Evolutionary conservation across 2,329 filamentous ascomycete genomes (phyloP).

Genomic region (Claviceps quebecensis): DNA sequence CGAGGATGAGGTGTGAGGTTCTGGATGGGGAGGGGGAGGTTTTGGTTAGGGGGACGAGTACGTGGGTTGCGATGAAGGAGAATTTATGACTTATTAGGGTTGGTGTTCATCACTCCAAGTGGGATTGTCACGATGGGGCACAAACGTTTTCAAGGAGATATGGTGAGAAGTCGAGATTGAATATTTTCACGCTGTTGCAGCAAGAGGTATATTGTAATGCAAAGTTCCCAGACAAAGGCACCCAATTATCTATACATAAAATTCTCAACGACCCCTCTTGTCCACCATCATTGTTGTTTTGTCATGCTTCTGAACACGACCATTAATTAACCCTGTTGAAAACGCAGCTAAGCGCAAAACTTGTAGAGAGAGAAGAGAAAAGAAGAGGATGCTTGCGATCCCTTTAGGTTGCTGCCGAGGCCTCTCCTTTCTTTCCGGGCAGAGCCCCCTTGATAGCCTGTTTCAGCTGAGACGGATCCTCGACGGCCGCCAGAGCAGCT

Average conservation of each 20-base stretch:
- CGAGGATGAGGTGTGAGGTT: conserved; percentile 16
- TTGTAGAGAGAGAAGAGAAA: no score
- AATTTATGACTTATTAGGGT: conserved; percentile 8
- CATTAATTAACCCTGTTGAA: not conserved
- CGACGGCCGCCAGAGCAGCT: conserved; percentile 33
- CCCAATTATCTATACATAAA: no score
- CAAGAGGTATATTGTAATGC: not conserved
- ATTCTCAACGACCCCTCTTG: not conserved
- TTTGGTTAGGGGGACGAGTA: conserved; percentile 17
- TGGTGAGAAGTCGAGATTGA: no score
- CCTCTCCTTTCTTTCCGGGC: conserved; percentile 11
- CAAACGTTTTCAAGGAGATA: no score
- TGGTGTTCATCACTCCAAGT: no score
- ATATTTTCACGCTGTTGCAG: not conserved
- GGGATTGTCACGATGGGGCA: no score
- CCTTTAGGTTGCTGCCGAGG: not conserved
- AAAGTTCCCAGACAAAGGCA: not conserved
- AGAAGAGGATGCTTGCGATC: no score
- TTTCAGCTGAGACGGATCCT: conserved; percentile 34
- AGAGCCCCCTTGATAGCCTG: conserved; percentile 16
- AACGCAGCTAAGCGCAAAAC: not conserved
- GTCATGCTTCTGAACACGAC: not conserved
- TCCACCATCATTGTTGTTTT: not conserved
- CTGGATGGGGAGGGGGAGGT: conserved; percentile 16
- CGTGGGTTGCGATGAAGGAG: conserved; percentile 19